Percentiles rank a stretch among this genome's conserved stretches.
phyloP scores from a whole-genome alignment of 495 filamentous ascomycete species.

The Podospora fimiseda region DNA sequence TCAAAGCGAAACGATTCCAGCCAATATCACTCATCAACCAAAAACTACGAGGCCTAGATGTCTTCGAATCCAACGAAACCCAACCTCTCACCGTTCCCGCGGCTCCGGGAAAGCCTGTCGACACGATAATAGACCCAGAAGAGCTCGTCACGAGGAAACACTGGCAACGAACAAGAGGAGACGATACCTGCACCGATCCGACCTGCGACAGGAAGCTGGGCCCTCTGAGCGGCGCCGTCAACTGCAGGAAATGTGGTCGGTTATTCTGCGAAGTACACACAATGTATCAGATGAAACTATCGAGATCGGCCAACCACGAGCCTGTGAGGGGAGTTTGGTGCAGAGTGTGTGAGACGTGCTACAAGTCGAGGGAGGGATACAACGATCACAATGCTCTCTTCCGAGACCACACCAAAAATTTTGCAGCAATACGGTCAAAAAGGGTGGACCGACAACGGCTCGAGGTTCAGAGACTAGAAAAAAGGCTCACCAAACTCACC shows the following conservation, averaged over 20 bases:
- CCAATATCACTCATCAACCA: conserved; percentile 80
- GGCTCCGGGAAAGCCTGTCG: conserved; percentile 23
- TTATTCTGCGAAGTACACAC: conserved; percentile 97
- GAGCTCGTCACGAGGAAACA: conserved; percentile 81
- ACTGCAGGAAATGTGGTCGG: conserved; percentile 86
- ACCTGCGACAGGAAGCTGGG: conserved; percentile 74
- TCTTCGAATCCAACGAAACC: conserved; percentile 90
- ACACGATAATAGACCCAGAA: conserved; percentile 66
- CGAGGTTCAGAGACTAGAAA: conserved; percentile 84
- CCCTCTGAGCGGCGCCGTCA: conserved; percentile 72
- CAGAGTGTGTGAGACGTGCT: conserved; percentile 94
- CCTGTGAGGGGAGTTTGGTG: conserved; percentile 91
- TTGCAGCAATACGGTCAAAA: conserved; percentile 61
- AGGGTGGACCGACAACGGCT: conserved; percentile 76
- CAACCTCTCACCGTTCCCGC: conserved; percentile 18
- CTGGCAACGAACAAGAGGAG: conserved; percentile 71
- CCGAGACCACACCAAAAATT: conserved; percentile 63
- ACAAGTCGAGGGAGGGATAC: conserved; percentile 91
- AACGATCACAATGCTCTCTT: conserved; percentile 74
- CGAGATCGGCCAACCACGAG: conserved; percentile 81
- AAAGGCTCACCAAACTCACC: conserved; percentile 83
- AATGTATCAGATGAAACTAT: conserved; percentile 99
- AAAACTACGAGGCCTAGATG: conserved; percentile 93
- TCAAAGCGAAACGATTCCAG: conserved; percentile 93
- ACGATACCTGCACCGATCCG: conserved; percentile 81